Conservation (phyloP, 2,329 filamentous ascomycete species). For the Beauveria rudraprayagi region DNA sequence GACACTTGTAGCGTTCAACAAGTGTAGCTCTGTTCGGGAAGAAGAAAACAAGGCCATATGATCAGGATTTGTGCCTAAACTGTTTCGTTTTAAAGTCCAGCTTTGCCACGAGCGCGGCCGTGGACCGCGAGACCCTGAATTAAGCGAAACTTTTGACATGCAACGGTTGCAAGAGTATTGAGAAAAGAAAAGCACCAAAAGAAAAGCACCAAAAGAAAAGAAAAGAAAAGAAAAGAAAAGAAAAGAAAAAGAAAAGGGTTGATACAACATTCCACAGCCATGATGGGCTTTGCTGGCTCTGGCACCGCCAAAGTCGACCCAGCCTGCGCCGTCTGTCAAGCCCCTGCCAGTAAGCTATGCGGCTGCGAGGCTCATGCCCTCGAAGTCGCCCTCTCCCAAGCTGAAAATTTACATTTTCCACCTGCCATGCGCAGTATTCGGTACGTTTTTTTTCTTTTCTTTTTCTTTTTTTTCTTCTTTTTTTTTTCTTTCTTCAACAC, state of each 20-base stretch:
- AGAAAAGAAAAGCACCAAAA: too few relatives aligned
- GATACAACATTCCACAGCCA: too few relatives aligned
- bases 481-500: conserved; percentile 2
- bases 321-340: conserved; percentile 55
- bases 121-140: too few relatives aligned
- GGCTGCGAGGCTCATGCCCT: conserved; percentile 60
- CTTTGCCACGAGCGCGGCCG: too few relatives aligned
- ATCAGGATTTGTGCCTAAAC: too few relatives aligned
- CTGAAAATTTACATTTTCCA: conserved; percentile 56
- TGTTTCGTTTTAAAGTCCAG: too few relatives aligned
- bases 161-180: too few relatives aligned
- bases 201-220: too few relatives aligned
- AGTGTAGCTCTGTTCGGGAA: neutral
- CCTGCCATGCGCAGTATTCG: conserved; percentile 55
- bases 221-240: too few relatives aligned
- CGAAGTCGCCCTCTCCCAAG: conserved; percentile 54
- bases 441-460: conserved; percentile 31
- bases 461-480: neutral
- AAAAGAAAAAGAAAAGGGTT: neutral
- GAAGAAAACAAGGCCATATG: neutral
- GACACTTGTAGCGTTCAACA: too few relatives aligned
- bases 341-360: conserved; percentile 50
- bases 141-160: too few relatives aligned
- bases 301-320: conserved; percentile 2
- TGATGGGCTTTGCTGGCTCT: conserved; percentile 17